Base-by-base conservation (phyloP, 495 filamentous ascomycete species). In the Penicillium odoratum region DNA sequence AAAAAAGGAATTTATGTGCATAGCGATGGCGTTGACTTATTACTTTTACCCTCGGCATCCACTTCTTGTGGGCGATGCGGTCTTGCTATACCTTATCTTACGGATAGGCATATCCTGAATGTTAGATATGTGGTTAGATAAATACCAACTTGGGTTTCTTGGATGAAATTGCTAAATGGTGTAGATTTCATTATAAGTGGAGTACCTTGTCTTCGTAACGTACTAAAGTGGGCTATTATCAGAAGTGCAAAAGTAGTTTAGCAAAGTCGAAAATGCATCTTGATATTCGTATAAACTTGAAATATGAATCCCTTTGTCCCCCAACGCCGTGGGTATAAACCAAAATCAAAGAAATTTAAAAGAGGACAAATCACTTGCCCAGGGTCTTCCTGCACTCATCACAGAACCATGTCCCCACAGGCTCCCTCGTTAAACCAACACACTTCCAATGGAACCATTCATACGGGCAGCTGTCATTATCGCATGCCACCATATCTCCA, bases 361-460 rank as follows among this genome's bases (percentile, higher is more conserved):
- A 13, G 44, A 50, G 46, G 28, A 34, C 31, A 51, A 18, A 55
- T 47, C 65, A 76, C 45, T 78, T 80, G 56, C 81, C 78, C 70
- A 87, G 69, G 54, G 78, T 85, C 59, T 83, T 84, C 29, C 81
- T 78, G 69, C 94, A 98, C 55, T 86, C 81, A 36, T 89, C 88
- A 74, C 94, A 98, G 68, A 89, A 93, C 94, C 94, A 98, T 46
- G 86, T 92, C 21, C 93, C 94, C 50, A 85, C 84, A 3, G 94
- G 94, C 72, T 98, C 93, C 56, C 85, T 84, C 60, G 87, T 93
- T 60, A 98, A 78, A 3, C 91, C 90, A 50, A 98, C 93, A 68
- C 94, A 98, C 59, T 81, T 87, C 92, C 93, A 98, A 78, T 98
- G 94, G 73, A 98, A 98, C 94, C 94, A 98, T 75, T 98, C 93